Evolutionary conservation across 2,329 filamentous ascomycete genomes (phyloP).

Genomic region (Pseudocercospora pini-densiflorae): DNA sequence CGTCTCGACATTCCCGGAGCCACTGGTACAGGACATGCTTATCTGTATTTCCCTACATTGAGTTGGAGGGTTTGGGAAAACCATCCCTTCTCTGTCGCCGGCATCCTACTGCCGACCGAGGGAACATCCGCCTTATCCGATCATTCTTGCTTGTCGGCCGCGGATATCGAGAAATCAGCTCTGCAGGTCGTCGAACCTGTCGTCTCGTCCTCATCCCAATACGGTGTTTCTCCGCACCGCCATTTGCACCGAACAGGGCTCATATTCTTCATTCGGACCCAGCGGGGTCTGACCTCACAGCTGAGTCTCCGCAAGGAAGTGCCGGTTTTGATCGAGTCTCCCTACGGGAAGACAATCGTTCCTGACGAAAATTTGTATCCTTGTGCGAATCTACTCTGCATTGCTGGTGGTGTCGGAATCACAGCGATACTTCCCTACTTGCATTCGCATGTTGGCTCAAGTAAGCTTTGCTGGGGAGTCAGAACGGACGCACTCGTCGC

Average conservation of each 20-base stretch:
- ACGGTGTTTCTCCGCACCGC: neutral
- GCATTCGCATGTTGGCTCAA: slow-evolving; percentile 38
- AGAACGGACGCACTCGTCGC: slow-evolving; percentile 34
- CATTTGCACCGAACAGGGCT: slow-evolving; percentile 30
- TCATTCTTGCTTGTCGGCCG: neutral
- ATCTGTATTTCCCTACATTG: slow-evolving; percentile 57
- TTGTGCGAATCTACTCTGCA: slow-evolving; percentile 45
- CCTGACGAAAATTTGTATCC: slow-evolving; percentile 4
- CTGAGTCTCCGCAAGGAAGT: slow-evolving; percentile 29
- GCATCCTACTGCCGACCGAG: neutral
- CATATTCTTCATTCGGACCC: slow-evolving; percentile 46
- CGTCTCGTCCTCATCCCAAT: neutral
- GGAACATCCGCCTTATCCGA: neutral
- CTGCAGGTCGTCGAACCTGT: slow-evolving; percentile 2
- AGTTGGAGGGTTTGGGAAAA: slow-evolving; percentile 54
- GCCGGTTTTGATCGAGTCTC: slow-evolving; percentile 45
- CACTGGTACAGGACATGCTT: slow-evolving; percentile 48
- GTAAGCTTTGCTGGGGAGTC: slow-evolving; percentile 46
- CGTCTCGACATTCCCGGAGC: slow-evolving; percentile 50
- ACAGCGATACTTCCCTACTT: slow-evolving; percentile 49
- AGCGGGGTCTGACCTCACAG: slow-evolving; percentile 40
- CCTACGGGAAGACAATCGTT: slow-evolving; percentile 38
- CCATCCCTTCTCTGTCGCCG: slow-evolving; percentile 57
- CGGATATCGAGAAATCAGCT: slow-evolving; percentile 6
- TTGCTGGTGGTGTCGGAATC: slow-evolving; percentile 57